These are phyloP conservation scores for Rhizopogon roseolus DNA, from an alignment of 768 basidiomycete genomes.

Conservation along the genomic window DNA sequence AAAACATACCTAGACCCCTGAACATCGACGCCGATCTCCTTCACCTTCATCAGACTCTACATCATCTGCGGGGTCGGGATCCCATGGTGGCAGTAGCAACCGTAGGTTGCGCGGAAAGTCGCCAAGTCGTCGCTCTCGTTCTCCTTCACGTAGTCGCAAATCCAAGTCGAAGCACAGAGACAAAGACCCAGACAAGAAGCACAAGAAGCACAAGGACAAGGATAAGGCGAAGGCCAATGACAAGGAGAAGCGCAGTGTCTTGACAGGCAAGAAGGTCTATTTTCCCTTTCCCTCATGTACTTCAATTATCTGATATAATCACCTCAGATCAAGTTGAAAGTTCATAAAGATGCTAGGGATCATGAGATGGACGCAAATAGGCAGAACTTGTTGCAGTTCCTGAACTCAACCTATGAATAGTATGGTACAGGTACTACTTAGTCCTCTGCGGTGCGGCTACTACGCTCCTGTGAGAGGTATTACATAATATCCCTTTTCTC, in stretches of 20 bases:
- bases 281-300: background rate
- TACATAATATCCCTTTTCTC: background rate
- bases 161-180: constrained; percentile 17
- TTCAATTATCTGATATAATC: background rate
- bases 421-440: background rate
- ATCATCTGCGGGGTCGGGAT: constrained; percentile 6
- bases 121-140: constrained; percentile 15
- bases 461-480: background rate
- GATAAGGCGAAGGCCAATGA: constrained; percentile 36
- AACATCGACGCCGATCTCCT: constrained; percentile 13
- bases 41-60: constrained; percentile 11
- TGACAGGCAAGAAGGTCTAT: constrained; percentile 59
- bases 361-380: constrained; percentile 54
- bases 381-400: constrained; percentile 45
- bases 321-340: constrained; percentile 55
- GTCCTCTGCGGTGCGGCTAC: background rate
- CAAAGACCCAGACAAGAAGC: constrained; percentile 29
- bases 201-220: constrained; percentile 31
- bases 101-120: constrained; percentile 11
- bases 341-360: constrained; percentile 55
- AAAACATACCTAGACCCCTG: constrained; percentile 17
- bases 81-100: constrained; percentile 10
- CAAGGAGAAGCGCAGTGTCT: constrained; percentile 45
- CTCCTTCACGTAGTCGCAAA: constrained; percentile 25
- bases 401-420: constrained; percentile 45